phyloP scores from a whole-genome alignment of 2,329 filamentous ascomycete species.

The Penicillium polonicum region DNA sequence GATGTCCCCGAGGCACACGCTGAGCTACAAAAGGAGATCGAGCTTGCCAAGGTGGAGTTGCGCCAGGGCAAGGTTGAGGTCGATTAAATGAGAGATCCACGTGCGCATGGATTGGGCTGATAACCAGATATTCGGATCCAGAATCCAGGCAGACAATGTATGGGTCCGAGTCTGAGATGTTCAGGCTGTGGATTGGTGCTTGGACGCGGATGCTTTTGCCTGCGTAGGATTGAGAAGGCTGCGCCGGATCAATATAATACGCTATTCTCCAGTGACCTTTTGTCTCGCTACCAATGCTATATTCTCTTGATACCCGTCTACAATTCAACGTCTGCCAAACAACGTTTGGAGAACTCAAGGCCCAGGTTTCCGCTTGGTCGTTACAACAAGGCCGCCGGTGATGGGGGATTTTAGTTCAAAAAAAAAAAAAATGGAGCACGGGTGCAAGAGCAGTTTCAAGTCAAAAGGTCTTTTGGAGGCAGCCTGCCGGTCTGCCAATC shows the following conservation, averaged over 20 bases:
- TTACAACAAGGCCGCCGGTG: neutral
- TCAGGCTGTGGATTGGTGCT: slow-evolving; percentile 1
- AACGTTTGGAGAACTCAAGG: neutral
- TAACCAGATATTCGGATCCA: neutral
- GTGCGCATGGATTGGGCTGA: neutral
- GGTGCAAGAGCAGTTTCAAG: neutral
- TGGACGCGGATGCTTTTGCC: neutral
- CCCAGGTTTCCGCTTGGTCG: neutral
- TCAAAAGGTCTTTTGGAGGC: neutral
- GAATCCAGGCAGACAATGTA: neutral
- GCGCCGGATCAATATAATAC: slow-evolving; percentile 11
- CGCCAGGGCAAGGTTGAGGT: slow-evolving; percentile 45
- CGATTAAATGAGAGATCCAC: slow-evolving; percentile 31
- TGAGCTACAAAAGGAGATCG: slow-evolving; percentile 83
- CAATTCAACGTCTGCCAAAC: neutral
- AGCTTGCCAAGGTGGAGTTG: slow-evolving; percentile 45
- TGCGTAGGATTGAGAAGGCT: neutral
- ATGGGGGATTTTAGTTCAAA: neutral
- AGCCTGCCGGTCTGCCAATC: slow-evolving; percentile 2
- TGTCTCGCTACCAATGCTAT: slow-evolving; percentile 17
- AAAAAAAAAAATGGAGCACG: neutral
- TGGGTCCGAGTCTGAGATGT: neutral
- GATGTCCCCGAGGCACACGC: slow-evolving; percentile 88
- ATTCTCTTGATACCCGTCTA: slow-evolving; percentile 21
- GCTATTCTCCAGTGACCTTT: slow-evolving; percentile 10